These are phyloP conservation scores for Talaromyces amestolkiae DNA, from an alignment of 2,329 filamentous ascomycete species.

Conservation along the genomic window DNA sequence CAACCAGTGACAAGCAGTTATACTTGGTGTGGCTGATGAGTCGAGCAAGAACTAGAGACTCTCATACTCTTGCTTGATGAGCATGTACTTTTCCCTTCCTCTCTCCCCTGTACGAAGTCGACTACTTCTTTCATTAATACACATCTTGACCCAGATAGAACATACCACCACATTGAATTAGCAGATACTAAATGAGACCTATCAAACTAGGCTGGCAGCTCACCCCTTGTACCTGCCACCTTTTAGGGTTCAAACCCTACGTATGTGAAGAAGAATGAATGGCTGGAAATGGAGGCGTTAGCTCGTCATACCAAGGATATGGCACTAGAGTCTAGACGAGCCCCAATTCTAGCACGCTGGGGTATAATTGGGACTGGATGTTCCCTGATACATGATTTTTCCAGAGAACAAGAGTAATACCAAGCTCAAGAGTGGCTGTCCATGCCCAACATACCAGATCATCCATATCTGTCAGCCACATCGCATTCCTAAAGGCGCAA, in stretches of 20 bases:
- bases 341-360: background rate
- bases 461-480: background rate
- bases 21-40: background rate
- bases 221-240: background rate
- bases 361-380: background rate
- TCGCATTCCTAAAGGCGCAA: background rate
- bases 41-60: background rate
- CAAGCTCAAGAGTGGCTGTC: slow-evolving; percentile 2
- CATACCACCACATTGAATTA: background rate
- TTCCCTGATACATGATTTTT: background rate
- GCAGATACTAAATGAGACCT: background rate
- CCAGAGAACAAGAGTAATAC: background rate
- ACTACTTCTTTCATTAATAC: background rate
- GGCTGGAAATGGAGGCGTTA: background rate
- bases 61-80: background rate
- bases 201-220: background rate
- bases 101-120: background rate
- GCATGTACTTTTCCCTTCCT: background rate
- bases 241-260: background rate
- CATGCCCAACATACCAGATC: background rate
- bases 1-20: background rate
- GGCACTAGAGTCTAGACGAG: background rate
- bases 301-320: background rate
- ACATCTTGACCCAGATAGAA: background rate
- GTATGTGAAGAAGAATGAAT: background rate